phyloP scores from a whole-genome alignment of 495 filamentous ascomycete genomes.

The Xylaria intraflava region DNA sequence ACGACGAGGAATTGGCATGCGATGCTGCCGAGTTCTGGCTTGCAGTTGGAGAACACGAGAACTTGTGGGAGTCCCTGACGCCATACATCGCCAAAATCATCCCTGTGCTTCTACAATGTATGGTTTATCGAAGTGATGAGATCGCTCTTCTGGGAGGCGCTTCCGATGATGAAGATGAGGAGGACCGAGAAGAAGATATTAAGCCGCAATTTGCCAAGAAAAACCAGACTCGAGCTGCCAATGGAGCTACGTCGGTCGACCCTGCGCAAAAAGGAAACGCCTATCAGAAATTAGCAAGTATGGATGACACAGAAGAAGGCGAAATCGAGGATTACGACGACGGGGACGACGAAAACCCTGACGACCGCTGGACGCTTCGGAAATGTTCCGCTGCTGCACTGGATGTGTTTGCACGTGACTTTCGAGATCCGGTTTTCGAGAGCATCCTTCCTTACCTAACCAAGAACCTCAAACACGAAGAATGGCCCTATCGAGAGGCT shows the following conservation, averaged over 20 bases:
- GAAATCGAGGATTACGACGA: conserved; percentile 81
- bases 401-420: conserved; percentile 88
- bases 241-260: conserved; percentile 42
- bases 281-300: conserved; percentile 42
- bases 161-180: conserved; percentile 83
- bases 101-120: conserved; percentile 83
- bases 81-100: conserved; percentile 81
- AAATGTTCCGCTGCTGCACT: conserved; percentile 97
- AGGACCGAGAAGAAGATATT: conserved; percentile 85
- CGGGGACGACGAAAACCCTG: conserved; percentile 67
- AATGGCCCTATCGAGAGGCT: conserved; percentile 91
- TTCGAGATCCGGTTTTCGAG: conserved; percentile 80
- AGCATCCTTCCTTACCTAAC: conserved; percentile 88
- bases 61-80: conserved; percentile 62
- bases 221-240: conserved; percentile 41
- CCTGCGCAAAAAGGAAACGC: conserved; percentile 42
- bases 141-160: conserved; percentile 75
- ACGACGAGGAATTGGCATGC: conserved; percentile 84
- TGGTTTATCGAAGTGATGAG: conserved; percentile 95
- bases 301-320: conserved; percentile 79
- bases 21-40: conserved; percentile 99
- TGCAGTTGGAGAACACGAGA: conserved; percentile 78
- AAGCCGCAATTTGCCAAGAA: conserved; percentile 88
- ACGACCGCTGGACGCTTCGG: conserved; percentile 90
- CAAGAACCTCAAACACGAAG: conserved; percentile 76